phyloP scores from a whole-genome alignment of 768 basidiomycete genomes.

The Suillus occidentalis region DNA sequence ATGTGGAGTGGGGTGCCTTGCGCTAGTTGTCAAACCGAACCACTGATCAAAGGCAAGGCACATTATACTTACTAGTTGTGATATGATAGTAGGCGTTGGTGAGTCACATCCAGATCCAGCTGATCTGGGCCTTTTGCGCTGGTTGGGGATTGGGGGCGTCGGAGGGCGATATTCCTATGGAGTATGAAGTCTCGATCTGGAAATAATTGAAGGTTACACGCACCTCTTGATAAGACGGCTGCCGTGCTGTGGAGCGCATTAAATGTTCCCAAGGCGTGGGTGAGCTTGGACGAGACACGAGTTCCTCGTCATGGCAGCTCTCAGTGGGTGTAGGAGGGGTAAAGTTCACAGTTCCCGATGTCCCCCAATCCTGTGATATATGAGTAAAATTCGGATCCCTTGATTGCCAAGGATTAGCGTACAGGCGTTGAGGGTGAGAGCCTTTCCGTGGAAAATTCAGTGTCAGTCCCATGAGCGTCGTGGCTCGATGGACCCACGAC shows the following conservation, averaged over 20 bases:
- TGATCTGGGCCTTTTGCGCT: slow-evolving; percentile 36
- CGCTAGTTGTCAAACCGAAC: not conserved
- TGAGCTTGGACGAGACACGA: slow-evolving; percentile 35
- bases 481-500: slow-evolving; percentile 31
- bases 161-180: slow-evolving; percentile 56
- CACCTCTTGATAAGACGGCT: slow-evolving; percentile 21
- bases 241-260: slow-evolving; percentile 7
- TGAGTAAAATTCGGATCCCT: slow-evolving; percentile 24
- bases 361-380: slow-evolving; percentile 33
- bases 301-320: slow-evolving; percentile 31
- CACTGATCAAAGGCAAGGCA: slow-evolving; percentile 7
- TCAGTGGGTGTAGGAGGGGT: slow-evolving; percentile 36
- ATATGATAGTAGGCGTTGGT: slow-evolving; percentile 25
- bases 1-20: slow-evolving; percentile 29
- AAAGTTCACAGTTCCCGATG: slow-evolving; percentile 30
- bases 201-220: slow-evolving; percentile 9
- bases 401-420: slow-evolving; percentile 29
- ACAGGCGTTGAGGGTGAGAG: slow-evolving; percentile 36
- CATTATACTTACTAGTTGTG: slow-evolving; percentile 24
- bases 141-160: slow-evolving; percentile 49
- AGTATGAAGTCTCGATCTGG: slow-evolving; percentile 9
- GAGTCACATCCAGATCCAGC: slow-evolving; percentile 34
- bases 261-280: slow-evolving; percentile 35
- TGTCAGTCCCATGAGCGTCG: slow-evolving; percentile 23
- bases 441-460: slow-evolving; percentile 28